Base-by-base conservation (phyloP, 2,329 filamentous ascomycete species). In the Aspergillus sergii region DNA sequence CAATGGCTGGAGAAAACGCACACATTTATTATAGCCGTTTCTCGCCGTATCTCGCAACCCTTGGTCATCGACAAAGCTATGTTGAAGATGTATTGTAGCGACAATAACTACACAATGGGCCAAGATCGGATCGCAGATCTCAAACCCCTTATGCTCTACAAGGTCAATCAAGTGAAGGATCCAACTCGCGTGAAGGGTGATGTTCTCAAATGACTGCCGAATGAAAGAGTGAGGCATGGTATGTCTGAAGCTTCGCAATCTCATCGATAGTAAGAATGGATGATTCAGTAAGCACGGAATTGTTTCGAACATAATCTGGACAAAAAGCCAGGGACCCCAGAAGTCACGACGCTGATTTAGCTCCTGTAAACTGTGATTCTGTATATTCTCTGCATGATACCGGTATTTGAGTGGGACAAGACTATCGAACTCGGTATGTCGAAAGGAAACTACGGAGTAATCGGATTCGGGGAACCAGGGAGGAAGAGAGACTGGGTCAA, bases 141-240 rank as follows among this genome's bases (percentile, higher is more conserved):
- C 75, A 58, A 82, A 82, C 2, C 64, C 66, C 68, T 83, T 78
- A 57, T 74, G 66, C 69, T 76, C 71, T 53, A 78, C 65, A 56
- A 80, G 72, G 32, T 83, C 79, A 21, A 84, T 74, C 30, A 82
- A 80, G 68, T 83, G 81, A 8, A 83, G 71, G 14, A 84, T 79
- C 82, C 82, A 84, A 7, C 78, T 78, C 0, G 79, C 78, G 61
- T 84, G 81, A 0, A 79, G 76, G 0, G 78, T 77, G 8, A 83
- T 80, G 21, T 80, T 73, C 61, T 84, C 82, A 21, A 80, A 80
- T 0, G 81, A 83, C 61, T 83, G 80, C 26, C 83, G 81, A 1
- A 85, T 75, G 26, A 84, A 85, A 1, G 81, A 79, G 56, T 84
- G 81, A 0, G 83, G 83, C 64, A 84, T 81, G 0, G 78, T 81